These are phyloP conservation scores for Novymonas esmeraldas DNA, from an alignment of 208 protist species.

Conservation along the genomic window DNA sequence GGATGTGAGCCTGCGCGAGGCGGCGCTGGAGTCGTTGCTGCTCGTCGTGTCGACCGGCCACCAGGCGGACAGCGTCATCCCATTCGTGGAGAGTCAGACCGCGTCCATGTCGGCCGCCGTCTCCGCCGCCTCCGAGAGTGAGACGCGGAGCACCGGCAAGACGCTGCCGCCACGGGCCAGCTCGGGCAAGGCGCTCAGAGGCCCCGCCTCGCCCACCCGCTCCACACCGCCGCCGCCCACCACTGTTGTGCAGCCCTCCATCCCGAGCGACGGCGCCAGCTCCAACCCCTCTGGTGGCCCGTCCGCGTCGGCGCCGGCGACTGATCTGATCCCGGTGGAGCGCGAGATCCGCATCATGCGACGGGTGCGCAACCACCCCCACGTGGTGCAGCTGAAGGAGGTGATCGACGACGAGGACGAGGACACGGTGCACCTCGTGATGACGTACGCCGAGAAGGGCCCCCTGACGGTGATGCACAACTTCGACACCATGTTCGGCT, in stretches of 20 bases:
- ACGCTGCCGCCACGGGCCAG: neutral
- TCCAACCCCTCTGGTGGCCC: neutral
- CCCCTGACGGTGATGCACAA: constrained; percentile 33
- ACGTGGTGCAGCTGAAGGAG: constrained; percentile 92
- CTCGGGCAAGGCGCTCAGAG: neutral
- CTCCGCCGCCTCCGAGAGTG: neutral
- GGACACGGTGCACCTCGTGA: constrained; percentile 77
- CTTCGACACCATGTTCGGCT: constrained; percentile 26
- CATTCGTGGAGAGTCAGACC: constrained; percentile 20
- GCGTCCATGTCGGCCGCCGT: constrained; percentile 1
- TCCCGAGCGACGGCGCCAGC: neutral
- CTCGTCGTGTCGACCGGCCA: constrained; percentile 1
- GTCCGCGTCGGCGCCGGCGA: neutral
- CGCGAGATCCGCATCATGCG: constrained; percentile 95
- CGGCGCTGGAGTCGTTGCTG: constrained; percentile 16
- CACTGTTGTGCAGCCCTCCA: neutral
- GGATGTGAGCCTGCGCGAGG: constrained; percentile 12
- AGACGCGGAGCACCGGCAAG: neutral
- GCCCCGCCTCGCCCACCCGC: neutral
- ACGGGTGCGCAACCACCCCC: constrained; percentile 85
- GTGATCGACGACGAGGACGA: constrained; percentile 95
- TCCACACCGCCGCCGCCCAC: neutral
- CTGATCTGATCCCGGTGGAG: constrained; percentile 56
- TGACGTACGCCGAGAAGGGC: constrained; percentile 51
- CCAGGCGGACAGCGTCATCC: constrained; percentile 12